Evolutionary conservation across 768 basidiomycete genomes (phyloP), one percentile per base, ranked within the genome.

Genomic region (Lentinula edodes): DNA sequence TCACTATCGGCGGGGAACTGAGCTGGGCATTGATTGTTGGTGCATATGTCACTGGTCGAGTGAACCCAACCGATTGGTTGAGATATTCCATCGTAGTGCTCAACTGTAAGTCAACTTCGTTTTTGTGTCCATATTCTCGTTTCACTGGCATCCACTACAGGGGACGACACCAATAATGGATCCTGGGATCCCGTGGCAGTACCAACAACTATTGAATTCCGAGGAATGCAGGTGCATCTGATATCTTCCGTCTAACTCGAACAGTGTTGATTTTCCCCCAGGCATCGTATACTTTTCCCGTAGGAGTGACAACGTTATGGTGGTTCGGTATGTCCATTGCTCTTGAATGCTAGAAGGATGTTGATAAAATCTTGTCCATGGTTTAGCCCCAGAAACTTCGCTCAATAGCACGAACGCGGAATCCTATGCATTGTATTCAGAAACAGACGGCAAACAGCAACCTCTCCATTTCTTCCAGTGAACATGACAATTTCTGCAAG

Each of bases 221-320:
- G 80, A 57, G 87, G 82, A 2, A 76, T 75, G 72, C 85, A 87
- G 77, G 86, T 80, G 55, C 70, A 74, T 65, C 3, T 45, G 16
- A 50, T 48, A n/a, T 51, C 41, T 5, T 2, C 35, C 43, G 2
- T 20, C 32, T 32, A 39, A n/a, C 32, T 54, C 39, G 13, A 2
- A 36, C 59, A 34, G 46, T 67, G 36, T 65, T n/a, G n/a, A 48
- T 55, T 9, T 48, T 16, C 34, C 41, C 56, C 13, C 20, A 82
- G 84, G 90, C 88, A 3, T 81, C 76, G 1, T 88, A 89, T 69
- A 89, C 87, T 2, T 92, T 92, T 76, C 89, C 89, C 1, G 88
- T 90, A 13, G 90, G 90, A 32, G 84, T 91, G 4, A 81, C 81
- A 0, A 83, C 82, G 6, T 67, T 83, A 8, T 82, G 80, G 80